phyloP scores from a whole-genome alignment of 805 yeast genomes.

The Hanseniaspora nectarophila region DNA sequence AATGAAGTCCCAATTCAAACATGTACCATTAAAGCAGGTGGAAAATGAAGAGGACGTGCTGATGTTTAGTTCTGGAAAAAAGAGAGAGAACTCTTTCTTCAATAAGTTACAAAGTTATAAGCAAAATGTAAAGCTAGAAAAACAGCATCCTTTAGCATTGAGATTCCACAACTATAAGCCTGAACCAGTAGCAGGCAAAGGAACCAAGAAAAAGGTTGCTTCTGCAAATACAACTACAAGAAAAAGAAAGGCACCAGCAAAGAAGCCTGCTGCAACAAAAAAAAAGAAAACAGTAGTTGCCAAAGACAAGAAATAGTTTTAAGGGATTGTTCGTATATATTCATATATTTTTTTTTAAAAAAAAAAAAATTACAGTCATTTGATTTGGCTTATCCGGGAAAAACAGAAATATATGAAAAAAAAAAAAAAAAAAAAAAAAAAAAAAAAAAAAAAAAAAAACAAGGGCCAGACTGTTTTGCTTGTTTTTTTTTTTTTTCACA shows the following conservation, averaged over 20 bases:
- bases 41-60: slow-evolving; percentile 7
- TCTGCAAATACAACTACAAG: background rate
- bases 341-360: too few relatives aligned
- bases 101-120: slow-evolving; percentile 8
- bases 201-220: slow-evolving; percentile 1
- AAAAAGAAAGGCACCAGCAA: slow-evolving; percentile 5
- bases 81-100: slow-evolving; percentile 9
- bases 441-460: background rate
- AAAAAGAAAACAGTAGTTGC: background rate
- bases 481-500: too few relatives aligned
- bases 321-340: too few relatives aligned
- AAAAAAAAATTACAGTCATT: too few relatives aligned
- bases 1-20: background rate
- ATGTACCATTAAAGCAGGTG: slow-evolving; percentile 6
- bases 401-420: too few relatives aligned
- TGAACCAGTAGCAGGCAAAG: background rate
- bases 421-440: too few relatives aligned
- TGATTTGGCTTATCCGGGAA: background rate
- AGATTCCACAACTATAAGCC: slow-evolving; percentile 14
- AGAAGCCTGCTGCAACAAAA: slow-evolving; percentile 2
- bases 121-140: slow-evolving; percentile 12
- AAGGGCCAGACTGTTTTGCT: background rate
- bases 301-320: background rate
- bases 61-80: slow-evolving; percentile 2
- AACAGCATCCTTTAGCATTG: slow-evolving; percentile 12